Percentiles rank a stretch among this genome's conserved stretches.
Evolutionary conservation across 306 rosid genomes (phyloP).

Genomic region (Ochetophila trinervis): DNA sequence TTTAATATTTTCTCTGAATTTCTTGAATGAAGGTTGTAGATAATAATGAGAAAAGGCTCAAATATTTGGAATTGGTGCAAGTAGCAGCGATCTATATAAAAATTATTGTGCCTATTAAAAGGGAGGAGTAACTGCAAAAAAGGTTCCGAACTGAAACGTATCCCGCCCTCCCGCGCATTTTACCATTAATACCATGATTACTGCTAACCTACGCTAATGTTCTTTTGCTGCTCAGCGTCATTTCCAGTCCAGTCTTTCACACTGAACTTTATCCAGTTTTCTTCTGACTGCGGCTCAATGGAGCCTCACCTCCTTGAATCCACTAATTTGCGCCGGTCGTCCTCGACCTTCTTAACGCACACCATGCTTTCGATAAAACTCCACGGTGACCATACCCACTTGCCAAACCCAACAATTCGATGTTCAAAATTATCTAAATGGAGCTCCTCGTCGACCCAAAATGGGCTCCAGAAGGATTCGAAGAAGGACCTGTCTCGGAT

Average conservation of each 20-base stretch:
- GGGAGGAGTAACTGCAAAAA: too few species aligned
- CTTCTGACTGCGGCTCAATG: conserved; percentile 2
- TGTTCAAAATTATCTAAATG: conserved; percentile 40
- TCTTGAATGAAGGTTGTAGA: conserved; percentile 20
- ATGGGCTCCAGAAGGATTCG: too few species aligned
- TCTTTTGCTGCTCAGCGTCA: too few species aligned
- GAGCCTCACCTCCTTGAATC: conserved; percentile 18
- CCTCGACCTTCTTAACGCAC: conserved; percentile 24
- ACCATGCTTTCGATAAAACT: conserved; percentile 28
- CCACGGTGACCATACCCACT: conserved; percentile 1
- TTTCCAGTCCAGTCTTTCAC: too few species aligned
- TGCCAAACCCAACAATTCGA: conserved; percentile 21
- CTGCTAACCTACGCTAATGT: too few species aligned
- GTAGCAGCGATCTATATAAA: conserved; percentile 38
- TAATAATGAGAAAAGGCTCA: conserved; percentile 27
- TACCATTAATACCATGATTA: too few species aligned
- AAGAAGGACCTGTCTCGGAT: too few species aligned
- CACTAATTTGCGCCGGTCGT: conserved; percentile 20
- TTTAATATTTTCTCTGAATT: background rate
- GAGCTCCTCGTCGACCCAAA: conserved; percentile 32
- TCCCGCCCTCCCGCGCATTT: too few species aligned
- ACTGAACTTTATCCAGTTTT: too few species aligned
- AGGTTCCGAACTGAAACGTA: too few species aligned
- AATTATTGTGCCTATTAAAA: too few species aligned
- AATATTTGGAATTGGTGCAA: conserved; percentile 46